These are phyloP conservation scores for Pyricularia pennisetigena DNA, from an alignment of 2,329 filamentous ascomycete genomes.

Conservation along the genomic window DNA sequence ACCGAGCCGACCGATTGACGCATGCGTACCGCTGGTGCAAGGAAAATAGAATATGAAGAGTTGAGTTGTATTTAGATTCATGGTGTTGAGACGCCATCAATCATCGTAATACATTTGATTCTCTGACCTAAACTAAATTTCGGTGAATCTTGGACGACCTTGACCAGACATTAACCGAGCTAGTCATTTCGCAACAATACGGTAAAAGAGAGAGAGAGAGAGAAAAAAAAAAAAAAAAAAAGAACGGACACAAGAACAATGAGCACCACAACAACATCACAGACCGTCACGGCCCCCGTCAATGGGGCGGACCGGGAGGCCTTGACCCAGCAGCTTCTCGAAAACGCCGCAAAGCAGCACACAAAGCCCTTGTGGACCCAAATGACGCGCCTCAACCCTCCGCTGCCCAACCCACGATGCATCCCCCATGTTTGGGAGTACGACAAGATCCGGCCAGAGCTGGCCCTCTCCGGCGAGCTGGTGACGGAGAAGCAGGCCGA, in stretches of 20 bases:
- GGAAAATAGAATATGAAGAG: background rate
- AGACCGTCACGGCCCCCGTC: background rate
- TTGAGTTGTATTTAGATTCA: background rate
- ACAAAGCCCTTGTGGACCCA: conserved; percentile 31
- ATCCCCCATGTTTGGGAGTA: conserved; percentile 24
- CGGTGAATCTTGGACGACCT: background rate
- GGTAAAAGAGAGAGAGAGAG: background rate
- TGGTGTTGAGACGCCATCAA: background rate
- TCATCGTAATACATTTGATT: background rate
- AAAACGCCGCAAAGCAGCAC: conserved; percentile 6
- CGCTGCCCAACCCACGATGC: conserved; percentile 29
- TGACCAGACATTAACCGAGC: background rate
- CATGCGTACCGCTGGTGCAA: background rate
- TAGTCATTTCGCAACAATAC: background rate
- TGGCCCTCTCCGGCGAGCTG: conserved; percentile 21
- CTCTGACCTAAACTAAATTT: background rate
- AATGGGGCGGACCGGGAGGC: background rate
- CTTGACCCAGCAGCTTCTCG: background rate
- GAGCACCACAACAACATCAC: background rate
- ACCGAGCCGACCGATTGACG: background rate
- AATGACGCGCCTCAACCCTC: conserved; percentile 32
- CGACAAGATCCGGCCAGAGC: conserved; percentile 19
- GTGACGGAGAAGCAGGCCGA: conserved; percentile 24
- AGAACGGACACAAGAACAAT: background rate
- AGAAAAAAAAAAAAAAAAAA: background rate